A percentile compares a stretch with the other conserved stretches of the same genome.
These are phyloP conservation scores for Colletotrichum sp. DNA, from an alignment of 2,329 filamentous ascomycete genomes.

Conservation along the genomic window DNA sequence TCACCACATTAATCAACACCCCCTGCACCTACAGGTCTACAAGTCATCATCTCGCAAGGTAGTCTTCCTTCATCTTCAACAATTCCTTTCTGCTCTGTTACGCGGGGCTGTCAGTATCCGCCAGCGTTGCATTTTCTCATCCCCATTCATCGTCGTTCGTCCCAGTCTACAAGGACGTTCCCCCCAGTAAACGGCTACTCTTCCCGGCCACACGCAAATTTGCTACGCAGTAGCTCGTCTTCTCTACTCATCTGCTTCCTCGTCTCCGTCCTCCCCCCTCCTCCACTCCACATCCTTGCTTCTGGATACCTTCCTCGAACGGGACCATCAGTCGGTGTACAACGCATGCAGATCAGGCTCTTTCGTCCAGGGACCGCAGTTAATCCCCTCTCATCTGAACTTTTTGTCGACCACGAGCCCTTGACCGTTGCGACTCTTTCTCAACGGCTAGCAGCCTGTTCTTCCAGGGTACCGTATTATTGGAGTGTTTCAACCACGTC, in stretches of 20 bases:
- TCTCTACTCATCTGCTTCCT: not conserved
- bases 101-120: not conserved
- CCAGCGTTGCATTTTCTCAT: not conserved
- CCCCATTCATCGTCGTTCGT: not conserved
- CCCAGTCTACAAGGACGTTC: not conserved
- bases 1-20: not conserved
- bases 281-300: not conserved
- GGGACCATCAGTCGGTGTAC: not conserved
- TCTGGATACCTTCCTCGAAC: not conserved
- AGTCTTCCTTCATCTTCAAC: not conserved
- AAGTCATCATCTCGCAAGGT: not conserved
- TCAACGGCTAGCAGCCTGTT: not conserved
- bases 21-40: not conserved
- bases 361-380: not conserved
- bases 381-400: not conserved
- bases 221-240: not conserved
- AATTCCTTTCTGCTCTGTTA: not conserved
- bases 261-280: not conserved
- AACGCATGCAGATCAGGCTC: not conserved
- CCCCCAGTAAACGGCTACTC: not conserved
- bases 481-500: slow-evolving; percentile 15
- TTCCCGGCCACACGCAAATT: not conserved
- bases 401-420: not conserved
- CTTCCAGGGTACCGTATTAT: not conserved
- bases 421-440: not conserved